Evolutionary conservation across 306 rosid genomes (phyloP).

Genomic region (Cucurbita argyrosperma): DNA sequence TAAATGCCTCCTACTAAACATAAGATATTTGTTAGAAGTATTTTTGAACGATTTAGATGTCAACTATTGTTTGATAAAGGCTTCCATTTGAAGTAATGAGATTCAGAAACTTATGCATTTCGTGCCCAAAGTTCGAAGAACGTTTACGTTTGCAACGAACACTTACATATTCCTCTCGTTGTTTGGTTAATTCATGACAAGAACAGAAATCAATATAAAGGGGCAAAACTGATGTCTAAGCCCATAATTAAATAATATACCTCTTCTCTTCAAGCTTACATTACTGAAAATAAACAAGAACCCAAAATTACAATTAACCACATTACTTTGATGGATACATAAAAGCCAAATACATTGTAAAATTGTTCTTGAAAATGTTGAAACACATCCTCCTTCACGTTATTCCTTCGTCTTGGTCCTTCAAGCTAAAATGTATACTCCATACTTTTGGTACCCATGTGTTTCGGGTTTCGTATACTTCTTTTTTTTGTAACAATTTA

Average conservation of each 20-base stretch:
- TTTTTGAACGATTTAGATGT: slow-evolving; percentile 2
- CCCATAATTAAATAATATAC: too few relatives aligned
- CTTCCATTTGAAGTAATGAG: slow-evolving; percentile 3
- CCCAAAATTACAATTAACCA: not conserved
- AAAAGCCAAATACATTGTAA: not conserved
- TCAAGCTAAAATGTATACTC: not conserved
- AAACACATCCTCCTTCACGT: not conserved
- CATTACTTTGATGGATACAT: not conserved
- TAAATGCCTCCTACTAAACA: slow-evolving; percentile 3
- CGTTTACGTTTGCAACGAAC: too few relatives aligned
- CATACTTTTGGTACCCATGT: not conserved
- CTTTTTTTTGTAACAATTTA: not conserved
- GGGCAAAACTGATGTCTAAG: too few relatives aligned
- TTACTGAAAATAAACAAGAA: too few relatives aligned
- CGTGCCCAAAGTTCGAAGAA: not conserved
- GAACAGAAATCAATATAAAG: too few relatives aligned
- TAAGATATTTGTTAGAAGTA: slow-evolving; percentile 13
- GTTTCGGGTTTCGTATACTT: not conserved
- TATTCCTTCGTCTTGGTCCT: not conserved
- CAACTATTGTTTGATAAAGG: slow-evolving; percentile 10
- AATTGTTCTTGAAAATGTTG: not conserved
- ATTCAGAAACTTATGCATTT: not conserved
- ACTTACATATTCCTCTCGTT: not conserved
- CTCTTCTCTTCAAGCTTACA: too few relatives aligned
- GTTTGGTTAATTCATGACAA: not conserved